Evolutionary conservation across 768 basidiomycete genomes (phyloP).

Genomic region (Suillus weaverae): DNA sequence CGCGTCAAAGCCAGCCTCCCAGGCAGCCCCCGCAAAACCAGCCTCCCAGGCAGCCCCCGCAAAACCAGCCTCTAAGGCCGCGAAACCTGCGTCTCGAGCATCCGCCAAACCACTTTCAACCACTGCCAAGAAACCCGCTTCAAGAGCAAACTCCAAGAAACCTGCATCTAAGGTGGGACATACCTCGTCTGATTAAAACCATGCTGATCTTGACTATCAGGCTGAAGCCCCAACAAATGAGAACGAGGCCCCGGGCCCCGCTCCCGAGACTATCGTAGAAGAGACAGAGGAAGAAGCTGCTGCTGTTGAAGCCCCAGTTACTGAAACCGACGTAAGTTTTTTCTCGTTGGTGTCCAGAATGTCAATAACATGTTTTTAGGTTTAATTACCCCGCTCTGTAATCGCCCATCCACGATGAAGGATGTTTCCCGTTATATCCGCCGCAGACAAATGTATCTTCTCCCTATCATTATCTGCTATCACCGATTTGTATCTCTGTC

Average conservation of each 20-base stretch:
- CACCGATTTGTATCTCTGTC: constrained; percentile 27
- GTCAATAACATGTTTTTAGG: constrained; percentile 13
- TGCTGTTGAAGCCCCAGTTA: constrained; percentile 38
- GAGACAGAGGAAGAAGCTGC: constrained; percentile 48
- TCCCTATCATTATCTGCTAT: constrained; percentile 34
- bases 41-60: constrained; percentile 32
- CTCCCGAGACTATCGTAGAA: constrained; percentile 55
- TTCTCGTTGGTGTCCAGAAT: constrained; percentile 6
- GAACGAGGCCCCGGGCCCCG: constrained; percentile 39
- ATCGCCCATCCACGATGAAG: constrained; percentile 15
- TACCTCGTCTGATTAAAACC: not conserved
- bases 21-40: constrained; percentile 37
- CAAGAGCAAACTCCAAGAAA: constrained; percentile 60
- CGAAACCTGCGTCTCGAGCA: constrained; percentile 41
- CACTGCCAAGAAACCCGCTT: constrained; percentile 51
- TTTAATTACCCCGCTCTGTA: constrained; percentile 19
- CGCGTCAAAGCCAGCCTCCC: constrained; percentile 43
- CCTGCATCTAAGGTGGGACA: constrained; percentile 57
- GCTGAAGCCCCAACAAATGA: constrained; percentile 37
- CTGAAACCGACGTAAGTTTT: constrained; percentile 24
- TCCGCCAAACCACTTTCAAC: constrained; percentile 46
- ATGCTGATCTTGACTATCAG: constrained; percentile 15
- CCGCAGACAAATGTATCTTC: constrained; percentile 34
- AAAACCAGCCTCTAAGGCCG: constrained; percentile 44
- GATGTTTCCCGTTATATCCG: constrained; percentile 16